These are phyloP conservation scores for Penicillium hordei DNA, from an alignment of 2,329 filamentous ascomycete species.

Conservation along the genomic window DNA sequence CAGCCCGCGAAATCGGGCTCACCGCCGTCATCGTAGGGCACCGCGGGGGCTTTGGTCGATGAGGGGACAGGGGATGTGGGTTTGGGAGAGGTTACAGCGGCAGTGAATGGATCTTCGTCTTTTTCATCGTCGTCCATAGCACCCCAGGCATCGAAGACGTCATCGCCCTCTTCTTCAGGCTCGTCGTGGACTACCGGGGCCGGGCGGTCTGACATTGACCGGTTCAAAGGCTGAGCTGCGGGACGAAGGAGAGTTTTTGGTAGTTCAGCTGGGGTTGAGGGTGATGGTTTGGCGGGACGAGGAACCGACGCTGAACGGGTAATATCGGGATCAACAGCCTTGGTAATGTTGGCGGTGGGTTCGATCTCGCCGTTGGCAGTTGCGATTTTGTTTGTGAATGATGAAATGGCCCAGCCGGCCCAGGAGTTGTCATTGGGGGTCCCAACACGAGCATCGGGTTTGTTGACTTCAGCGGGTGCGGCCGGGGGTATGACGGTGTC, in stretches of 20 bases:
- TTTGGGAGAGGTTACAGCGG: conserved; percentile 32
- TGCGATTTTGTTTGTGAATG: conserved; percentile 92
- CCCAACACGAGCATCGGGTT: conserved; percentile 68
- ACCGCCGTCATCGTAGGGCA: conserved; percentile 74
- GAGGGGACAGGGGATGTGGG: conserved; percentile 29
- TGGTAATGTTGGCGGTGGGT: conserved; percentile 51
- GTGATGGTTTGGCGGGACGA: conserved; percentile 37
- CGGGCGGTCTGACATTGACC: conserved; percentile 44
- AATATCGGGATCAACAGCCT: conserved; percentile 45
- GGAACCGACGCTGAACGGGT: conserved; percentile 52
- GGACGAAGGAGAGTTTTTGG: conserved; percentile 28
- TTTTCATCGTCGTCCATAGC: conserved; percentile 57
- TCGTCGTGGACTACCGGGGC: conserved; percentile 45
- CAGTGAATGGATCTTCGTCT: conserved; percentile 43
- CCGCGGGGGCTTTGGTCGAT: conserved; percentile 36
- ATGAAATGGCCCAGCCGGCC: conserved; percentile 98
- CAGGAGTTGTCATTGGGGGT: conserved; percentile 73
- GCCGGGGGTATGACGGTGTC: conserved; percentile 74
- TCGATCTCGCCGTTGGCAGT: conserved; percentile 84
- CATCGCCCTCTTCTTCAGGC: conserved; percentile 55
- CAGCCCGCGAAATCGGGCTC: conserved; percentile 97
- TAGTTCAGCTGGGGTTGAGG: conserved; percentile 25
- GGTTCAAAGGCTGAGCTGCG: conserved; percentile 32
- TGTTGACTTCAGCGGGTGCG: conserved; percentile 47
- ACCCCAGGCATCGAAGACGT: conserved; percentile 73